Base-by-base conservation (phyloP, 75 land plant species). In the Selaginella tamariscina region DNA sequence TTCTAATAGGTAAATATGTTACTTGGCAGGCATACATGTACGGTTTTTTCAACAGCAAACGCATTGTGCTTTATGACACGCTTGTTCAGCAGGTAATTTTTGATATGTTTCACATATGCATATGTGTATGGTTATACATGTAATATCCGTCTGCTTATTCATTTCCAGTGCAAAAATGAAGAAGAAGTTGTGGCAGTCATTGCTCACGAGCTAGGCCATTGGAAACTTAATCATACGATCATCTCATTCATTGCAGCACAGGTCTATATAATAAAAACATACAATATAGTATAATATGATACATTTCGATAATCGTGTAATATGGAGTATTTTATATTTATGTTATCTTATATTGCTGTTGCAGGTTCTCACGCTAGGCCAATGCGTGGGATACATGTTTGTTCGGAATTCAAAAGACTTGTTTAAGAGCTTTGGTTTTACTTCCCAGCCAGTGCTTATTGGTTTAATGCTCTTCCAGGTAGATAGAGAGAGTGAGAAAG, bases 121-220 rank as follows among this genome's bases (percentile, higher is more conserved):
- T 26, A 8, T 29, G 2, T 2, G 2, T 5, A 30, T 24, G 26
- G 31, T 24, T 30, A 22, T 21, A 1, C 18, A 11, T 13, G 2
- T 29, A 29, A 29, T 29, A 13, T 29, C 1, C 1, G 15, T 24
- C 31, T 65, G 29, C 30, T 65, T 15, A 27, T 5, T 21, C 62
- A 59, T 11, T 20, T 75, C 68, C 77, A 95, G 89, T 95, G 99
- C 81, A 81, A 86, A 69, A 70, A 87, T 70, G 89, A 85, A 32
- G 96, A 89, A 28, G 99, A 95, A 81, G 88, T 95, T 73, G 96
- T 95, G 71, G 99, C 99, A 66, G 97, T 95, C 23, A 82, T 95
- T 59, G 99, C 85, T 1, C 99, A 95, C 76, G 99, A 95, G 72
- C 69, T 90, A 62, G 99, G 99, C 27, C 99, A 95, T 68, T 90